Evolutionary conservation across 139 green algal species (phyloP).

Genomic region (Tetradesmus lagerheimii): DNA sequence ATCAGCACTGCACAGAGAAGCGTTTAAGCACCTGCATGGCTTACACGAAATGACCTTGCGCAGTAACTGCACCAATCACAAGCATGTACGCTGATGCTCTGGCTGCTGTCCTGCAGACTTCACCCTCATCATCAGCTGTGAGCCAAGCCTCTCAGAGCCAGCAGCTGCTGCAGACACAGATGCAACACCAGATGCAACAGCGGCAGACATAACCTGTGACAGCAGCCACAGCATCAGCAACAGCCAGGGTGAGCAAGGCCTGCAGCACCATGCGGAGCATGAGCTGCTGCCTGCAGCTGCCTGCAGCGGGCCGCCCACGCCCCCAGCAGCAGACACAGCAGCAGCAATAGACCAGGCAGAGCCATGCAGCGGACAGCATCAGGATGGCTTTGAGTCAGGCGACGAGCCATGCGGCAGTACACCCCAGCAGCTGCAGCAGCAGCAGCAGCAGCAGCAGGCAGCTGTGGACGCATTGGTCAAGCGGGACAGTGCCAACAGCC

Average conservation of each 20-base stretch:
- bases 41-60: neutral
- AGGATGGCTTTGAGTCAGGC: neutral
- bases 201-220: neutral
- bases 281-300: neutral
- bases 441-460: neutral
- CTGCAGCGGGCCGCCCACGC: neutral
- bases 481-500: neutral
- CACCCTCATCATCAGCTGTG: slow-evolving; percentile 1
- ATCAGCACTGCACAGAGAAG: neutral
- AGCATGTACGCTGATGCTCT: neutral
- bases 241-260: neutral
- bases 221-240: neutral
- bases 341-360: neutral
- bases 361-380: neutral
- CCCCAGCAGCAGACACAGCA: neutral
- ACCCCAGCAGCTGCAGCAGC: neutral
- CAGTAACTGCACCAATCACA: neutral
- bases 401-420: neutral
- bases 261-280: neutral
- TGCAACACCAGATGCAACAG: neutral
- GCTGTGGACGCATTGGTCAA: neutral
- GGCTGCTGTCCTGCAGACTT: neutral
- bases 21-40: neutral
- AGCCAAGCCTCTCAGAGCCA: neutral
- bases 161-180: neutral